Evolutionary conservation across 805 yeast genomes (phyloP), one percentile per base, ranked within the genome.

Genomic region (Wickerhamomyces ciferrii): DNA sequence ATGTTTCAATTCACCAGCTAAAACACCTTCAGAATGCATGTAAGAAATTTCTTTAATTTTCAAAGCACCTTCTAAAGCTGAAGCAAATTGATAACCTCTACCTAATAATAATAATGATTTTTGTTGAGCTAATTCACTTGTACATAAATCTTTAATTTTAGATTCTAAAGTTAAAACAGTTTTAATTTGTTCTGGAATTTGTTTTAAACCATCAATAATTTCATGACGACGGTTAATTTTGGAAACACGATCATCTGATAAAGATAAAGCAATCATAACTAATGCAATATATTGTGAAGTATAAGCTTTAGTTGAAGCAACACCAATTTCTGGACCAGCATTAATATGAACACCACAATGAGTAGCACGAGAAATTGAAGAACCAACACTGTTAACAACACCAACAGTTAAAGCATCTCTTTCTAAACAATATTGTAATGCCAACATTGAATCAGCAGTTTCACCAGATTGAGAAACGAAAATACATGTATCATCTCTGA

Each of bases 281-380:
- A 94, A 74, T 0, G 99, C 98, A 67, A 95, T 91, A 68, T 83
- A 94, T 68, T 94, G 99, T 11, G 99, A 94, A 8, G 99, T 94
- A 74, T 94, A 94, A 25, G 99, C 99, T 72, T 94, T 94, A 42
- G 99, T 94, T 13, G 97, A 90, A 11, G 99, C 99, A 56, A 94
- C 99, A 68, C 99, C 98, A 53, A 94, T 94, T 71, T 94, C 99
- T 41, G 99, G 99, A 54, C 99, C 99, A 42, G 99, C 99, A 65
- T 94, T 94, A 66, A 94, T 91, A 68, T 94, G 99, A 47, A 94
- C 97, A 80, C 99, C 99, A 75, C 99, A 94, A 69, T 91, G 96
- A 20, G 99, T 94, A 62, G 83, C 90, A 71, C 99, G 84, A 7
- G 98, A 92, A 67, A 94, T 89, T 38, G 94, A 82, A 5, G 99